Conservation (phyloP, 2,329 filamentous ascomycete genomes). For the Hypoxylon sp. region DNA sequence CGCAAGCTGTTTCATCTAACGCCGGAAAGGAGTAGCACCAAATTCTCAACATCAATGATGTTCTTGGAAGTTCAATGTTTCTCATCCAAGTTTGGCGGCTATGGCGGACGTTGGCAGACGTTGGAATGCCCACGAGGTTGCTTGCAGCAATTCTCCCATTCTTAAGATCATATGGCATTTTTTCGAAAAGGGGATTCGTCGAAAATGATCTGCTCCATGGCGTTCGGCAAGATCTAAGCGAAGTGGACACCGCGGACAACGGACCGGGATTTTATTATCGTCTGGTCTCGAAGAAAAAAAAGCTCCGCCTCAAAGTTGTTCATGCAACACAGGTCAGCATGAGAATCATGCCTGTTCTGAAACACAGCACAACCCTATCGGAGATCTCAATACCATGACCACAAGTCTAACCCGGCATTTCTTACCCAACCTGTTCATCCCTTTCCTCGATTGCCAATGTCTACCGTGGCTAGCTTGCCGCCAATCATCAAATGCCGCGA, state of each 20-base stretch:
- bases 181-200: slow-evolving; percentile 18
- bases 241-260: slow-evolving; percentile 22
- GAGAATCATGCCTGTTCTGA: slow-evolving; percentile 50
- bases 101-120: neutral
- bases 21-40: slow-evolving; percentile 32
- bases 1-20: slow-evolving; percentile 44
- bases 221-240: slow-evolving; percentile 35
- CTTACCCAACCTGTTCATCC: slow-evolving; percentile 36
- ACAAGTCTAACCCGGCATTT: slow-evolving; percentile 45
- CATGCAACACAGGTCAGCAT: slow-evolving; percentile 46
- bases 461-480: slow-evolving; percentile 38
- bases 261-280: slow-evolving; percentile 31
- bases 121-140: slow-evolving; percentile 31
- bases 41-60: slow-evolving; percentile 6
- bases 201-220: slow-evolving; percentile 27
- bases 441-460: slow-evolving; percentile 34
- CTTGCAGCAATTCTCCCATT: slow-evolving; percentile 28
- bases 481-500: slow-evolving; percentile 50
- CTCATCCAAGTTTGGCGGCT: slow-evolving; percentile 21
- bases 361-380: slow-evolving; percentile 49
- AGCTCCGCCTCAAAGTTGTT: slow-evolving; percentile 38
- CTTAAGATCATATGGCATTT: slow-evolving; percentile 36
- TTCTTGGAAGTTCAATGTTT: neutral
- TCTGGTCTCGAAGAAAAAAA: slow-evolving; percentile 19
- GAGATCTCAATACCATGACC: slow-evolving; percentile 46